A percentile compares a stretch with the other conserved stretches of the same genome.
phyloP scores from a whole-genome alignment of 2,329 filamentous ascomycete genomes.

The Magnaporthales sp. region DNA sequence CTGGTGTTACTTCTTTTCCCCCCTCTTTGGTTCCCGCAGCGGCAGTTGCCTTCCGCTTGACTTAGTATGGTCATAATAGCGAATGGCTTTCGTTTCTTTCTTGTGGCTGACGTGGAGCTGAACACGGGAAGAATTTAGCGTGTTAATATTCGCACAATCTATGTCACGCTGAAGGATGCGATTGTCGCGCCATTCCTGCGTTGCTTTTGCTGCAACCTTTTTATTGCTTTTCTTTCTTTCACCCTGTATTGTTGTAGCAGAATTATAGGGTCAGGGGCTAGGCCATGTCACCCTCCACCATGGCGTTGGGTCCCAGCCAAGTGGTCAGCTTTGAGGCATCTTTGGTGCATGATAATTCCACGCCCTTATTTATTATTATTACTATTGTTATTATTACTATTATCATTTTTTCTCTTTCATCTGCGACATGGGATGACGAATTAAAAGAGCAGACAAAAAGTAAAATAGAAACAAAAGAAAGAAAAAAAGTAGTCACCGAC shows the following conservation, averaged over 20 bases:
- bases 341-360: background rate
- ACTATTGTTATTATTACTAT: too few relatives aligned
- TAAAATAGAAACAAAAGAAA: background rate
- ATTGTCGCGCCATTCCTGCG: background rate
- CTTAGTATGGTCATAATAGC: background rate
- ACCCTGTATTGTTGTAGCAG: background rate
- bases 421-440: background rate
- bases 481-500: background rate
- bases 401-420: too few relatives aligned
- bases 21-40: background rate
- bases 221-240: background rate
- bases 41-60: background rate
- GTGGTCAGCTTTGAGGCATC: background rate
- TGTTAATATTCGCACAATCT: background rate
- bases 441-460: background rate
- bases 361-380: too few relatives aligned
- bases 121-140: background rate
- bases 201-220: background rate
- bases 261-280: background rate
- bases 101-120: background rate
- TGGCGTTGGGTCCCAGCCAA: background rate
- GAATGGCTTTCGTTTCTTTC: background rate
- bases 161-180: background rate
- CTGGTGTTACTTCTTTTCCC: background rate
- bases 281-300: background rate